Conservation (phyloP, 371 early-diverging fungal genomes). For the Antonospora locustae region DNA sequence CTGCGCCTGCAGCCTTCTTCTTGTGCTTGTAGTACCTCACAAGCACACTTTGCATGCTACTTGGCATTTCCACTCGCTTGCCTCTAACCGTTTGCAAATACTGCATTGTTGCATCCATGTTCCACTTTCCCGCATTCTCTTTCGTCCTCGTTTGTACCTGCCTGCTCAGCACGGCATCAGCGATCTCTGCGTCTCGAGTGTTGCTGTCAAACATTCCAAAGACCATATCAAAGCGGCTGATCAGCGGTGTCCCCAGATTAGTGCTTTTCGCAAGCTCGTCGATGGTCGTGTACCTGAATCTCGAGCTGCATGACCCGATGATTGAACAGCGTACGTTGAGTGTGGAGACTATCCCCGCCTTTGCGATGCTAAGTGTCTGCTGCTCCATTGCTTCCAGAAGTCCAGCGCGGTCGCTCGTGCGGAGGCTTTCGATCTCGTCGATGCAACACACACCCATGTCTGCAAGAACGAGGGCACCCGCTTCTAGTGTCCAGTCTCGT, state of each 20-base stretch:
- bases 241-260: slow-evolving; percentile 45
- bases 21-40: slow-evolving; percentile 29
- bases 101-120: slow-evolving; percentile 7
- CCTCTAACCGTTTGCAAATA: slow-evolving; percentile 20
- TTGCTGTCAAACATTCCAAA: slow-evolving; percentile 41
- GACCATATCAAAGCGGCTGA: slow-evolving; percentile 54
- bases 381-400: slow-evolving; percentile 56
- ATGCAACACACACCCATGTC: slow-evolving; percentile 97
- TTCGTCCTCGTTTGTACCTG: neutral
- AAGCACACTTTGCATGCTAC: slow-evolving; percentile 13
- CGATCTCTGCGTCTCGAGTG: slow-evolving; percentile 6
- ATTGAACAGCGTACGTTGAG: slow-evolving; percentile 53
- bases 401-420: slow-evolving; percentile 50
- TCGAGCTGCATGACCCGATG: slow-evolving; percentile 40
- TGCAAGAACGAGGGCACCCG: slow-evolving; percentile 90
- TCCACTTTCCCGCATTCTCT: slow-evolving; percentile 12
- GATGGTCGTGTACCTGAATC: slow-evolving; percentile 22
- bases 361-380: slow-evolving; percentile 54
- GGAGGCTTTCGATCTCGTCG: slow-evolving; percentile 73
- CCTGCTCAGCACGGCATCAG: slow-evolving; percentile 26
- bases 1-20: slow-evolving; percentile 18
- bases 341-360: slow-evolving; percentile 52
- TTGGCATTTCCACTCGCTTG: slow-evolving; percentile 22
- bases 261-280: slow-evolving; percentile 42
- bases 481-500: slow-evolving; percentile 60